These are phyloP conservation scores for Podospora pseudopauciseta DNA, from an alignment of 495 filamentous ascomycete genomes.

Conservation along the genomic window DNA sequence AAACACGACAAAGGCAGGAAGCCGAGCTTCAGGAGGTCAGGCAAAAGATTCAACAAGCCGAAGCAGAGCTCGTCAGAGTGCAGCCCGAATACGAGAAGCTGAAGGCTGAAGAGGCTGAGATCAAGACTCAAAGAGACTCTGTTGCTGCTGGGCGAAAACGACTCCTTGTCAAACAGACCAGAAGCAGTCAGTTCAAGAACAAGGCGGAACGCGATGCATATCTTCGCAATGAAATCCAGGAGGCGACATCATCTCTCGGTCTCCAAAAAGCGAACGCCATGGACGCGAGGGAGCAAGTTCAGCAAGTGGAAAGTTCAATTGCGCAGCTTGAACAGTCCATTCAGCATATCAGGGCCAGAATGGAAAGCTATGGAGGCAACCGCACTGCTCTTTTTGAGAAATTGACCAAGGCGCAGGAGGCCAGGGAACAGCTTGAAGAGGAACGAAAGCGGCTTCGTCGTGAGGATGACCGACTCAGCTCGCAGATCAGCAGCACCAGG, in stretches of 20 bases:
- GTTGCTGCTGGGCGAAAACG: constrained; percentile 73
- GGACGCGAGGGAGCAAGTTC: constrained; percentile 83
- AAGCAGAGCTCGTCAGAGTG: constrained; percentile 68
- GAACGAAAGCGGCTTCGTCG: constrained; percentile 88
- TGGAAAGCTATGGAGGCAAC: constrained; percentile 74
- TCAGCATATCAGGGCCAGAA: constrained; percentile 61
- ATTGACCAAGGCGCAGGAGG: constrained; percentile 74
- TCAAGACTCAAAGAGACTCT: constrained; percentile 66
- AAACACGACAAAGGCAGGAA: constrained; percentile 64
- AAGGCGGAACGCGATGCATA: constrained; percentile 85
- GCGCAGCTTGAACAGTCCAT: constrained; percentile 68
- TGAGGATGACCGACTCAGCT: constrained; percentile 82
- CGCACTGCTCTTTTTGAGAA: constrained; percentile 67
- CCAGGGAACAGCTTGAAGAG: constrained; percentile 73
- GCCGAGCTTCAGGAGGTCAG: constrained; percentile 70
- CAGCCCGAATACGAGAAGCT: constrained; percentile 69
- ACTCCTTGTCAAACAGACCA: constrained; percentile 89
- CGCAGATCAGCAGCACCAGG: constrained; percentile 67
- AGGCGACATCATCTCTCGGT: constrained; percentile 69
- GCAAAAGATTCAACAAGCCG: constrained; percentile 67
- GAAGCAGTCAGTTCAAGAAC: constrained; percentile 81
- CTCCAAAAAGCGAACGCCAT: constrained; percentile 77
- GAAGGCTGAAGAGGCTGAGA: constrained; percentile 65
- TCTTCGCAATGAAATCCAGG: constrained; percentile 74
- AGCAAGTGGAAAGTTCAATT: constrained; percentile 66